Evolutionary conservation across 2,329 filamentous ascomycete genomes (phyloP).

Genomic region (Ceratocystis harringtonii): DNA sequence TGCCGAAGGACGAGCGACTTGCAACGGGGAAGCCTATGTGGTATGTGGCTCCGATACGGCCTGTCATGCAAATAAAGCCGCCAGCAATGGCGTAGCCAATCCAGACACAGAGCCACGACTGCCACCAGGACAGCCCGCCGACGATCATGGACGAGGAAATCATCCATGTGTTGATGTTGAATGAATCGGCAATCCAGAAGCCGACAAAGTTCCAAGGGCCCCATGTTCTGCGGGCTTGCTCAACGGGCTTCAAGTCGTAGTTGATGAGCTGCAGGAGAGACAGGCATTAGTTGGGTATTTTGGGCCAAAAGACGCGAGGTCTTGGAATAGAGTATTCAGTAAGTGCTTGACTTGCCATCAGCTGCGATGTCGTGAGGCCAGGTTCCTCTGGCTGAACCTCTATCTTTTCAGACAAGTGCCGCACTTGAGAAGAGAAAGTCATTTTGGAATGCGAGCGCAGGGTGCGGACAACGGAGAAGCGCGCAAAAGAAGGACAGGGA

Average conservation of each 20-base stretch:
- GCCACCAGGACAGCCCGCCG: conserved; percentile 74
- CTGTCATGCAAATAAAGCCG: conserved; percentile 60
- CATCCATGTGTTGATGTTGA: conserved; percentile 93
- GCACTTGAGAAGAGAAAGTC: conserved; percentile 1
- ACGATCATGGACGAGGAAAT: conserved; percentile 73
- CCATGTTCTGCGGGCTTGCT: conserved; percentile 69
- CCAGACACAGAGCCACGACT: conserved; percentile 80
- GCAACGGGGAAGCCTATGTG: conserved; percentile 83
- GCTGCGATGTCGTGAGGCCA: conserved; percentile 60
- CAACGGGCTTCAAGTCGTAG: conserved; percentile 66
- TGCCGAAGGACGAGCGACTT: conserved; percentile 63
- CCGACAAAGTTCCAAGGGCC: conserved; percentile 74
- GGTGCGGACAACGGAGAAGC: neutral
- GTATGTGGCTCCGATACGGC: conserved; percentile 72
- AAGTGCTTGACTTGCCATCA: conserved; percentile 45
- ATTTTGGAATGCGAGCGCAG: neutral
- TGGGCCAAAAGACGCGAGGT: neutral
- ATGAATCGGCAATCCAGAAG: conserved; percentile 74
- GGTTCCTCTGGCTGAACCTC: conserved; percentile 55
- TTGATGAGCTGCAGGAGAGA: conserved; percentile 49
- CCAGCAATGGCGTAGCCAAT: conserved; percentile 67
- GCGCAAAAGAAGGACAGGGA: neutral
- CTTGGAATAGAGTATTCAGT: neutral
- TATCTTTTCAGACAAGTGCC: conserved; percentile 39
- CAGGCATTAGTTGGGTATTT: neutral